phyloP scores from a whole-genome alignment of 2,329 filamentous ascomycete genomes.

The Ceratocystiopsis brevicomis region DNA sequence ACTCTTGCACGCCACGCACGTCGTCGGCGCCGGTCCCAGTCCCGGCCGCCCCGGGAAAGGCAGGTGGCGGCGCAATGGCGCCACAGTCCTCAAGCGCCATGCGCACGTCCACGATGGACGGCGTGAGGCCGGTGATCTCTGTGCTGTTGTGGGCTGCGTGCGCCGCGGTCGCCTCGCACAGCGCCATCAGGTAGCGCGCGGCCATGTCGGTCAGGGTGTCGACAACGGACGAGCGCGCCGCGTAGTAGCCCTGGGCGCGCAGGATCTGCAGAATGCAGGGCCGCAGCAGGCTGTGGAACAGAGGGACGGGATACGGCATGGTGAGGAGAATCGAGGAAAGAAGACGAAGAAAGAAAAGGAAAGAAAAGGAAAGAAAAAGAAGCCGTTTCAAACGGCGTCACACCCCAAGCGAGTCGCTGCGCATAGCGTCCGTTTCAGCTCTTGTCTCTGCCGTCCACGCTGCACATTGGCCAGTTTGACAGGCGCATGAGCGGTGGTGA shows the following conservation, averaged over 20 bases:
- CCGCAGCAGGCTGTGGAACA: constrained; percentile 60
- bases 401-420: no score
- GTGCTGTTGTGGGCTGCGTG: constrained; percentile 52
- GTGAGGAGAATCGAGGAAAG: constrained; percentile 2
- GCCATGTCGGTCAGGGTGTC: constrained; percentile 79
- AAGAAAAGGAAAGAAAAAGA: not conserved
- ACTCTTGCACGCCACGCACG: constrained; percentile 54
- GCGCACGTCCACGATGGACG: constrained; percentile 59
- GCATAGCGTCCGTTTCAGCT: no score
- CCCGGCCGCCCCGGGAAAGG: constrained; percentile 12
- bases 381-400: no score
- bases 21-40: constrained; percentile 38
- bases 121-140: constrained; percentile 42
- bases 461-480: no score
- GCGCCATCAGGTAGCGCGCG: constrained; percentile 56
- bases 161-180: constrained; percentile 52
- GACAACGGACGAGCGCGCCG: constrained; percentile 60
- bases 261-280: constrained; percentile 81
- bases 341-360: not conserved
- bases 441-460: no score
- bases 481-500: no score
- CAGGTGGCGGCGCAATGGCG: constrained; percentile 53
- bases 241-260: constrained; percentile 76
- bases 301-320: constrained; percentile 28
- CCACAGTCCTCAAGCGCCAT: constrained; percentile 72